Evolutionary conservation across 1,139 yeast species (phyloP).

Genomic region (Suhomyces bolitotheri): DNA sequence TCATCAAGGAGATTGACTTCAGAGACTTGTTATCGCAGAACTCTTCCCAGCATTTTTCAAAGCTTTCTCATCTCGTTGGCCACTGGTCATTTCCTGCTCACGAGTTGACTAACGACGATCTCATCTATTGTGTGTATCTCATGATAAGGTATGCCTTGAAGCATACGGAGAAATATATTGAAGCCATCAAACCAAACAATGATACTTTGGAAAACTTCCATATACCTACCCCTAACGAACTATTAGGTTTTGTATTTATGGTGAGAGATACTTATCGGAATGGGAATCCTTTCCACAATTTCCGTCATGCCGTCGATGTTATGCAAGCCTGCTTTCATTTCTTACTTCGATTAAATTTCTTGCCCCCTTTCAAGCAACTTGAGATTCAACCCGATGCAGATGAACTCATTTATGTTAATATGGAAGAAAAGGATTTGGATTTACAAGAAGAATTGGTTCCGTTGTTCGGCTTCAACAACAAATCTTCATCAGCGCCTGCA

Average conservation of each 20-base stretch:
- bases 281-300: conserved; percentile 91
- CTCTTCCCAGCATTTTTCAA: conserved; percentile 26
- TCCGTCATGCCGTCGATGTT: conserved; percentile 94
- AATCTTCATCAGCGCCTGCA: conserved; percentile 6
- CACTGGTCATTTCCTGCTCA: conserved; percentile 70
- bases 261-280: conserved; percentile 76
- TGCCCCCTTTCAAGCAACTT: conserved; percentile 44
- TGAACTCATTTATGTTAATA: conserved; percentile 20
- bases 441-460: conserved; percentile 11
- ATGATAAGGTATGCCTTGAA: conserved; percentile 54
- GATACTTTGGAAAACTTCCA: conserved; percentile 16
- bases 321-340: conserved; percentile 83
- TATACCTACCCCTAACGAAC: conserved; percentile 40
- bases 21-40: conserved; percentile 28
- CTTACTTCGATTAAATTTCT: conserved; percentile 48
- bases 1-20: conserved; percentile 45
- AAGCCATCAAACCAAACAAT: conserved; percentile 4
- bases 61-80: conserved; percentile 36
- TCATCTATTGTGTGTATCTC: conserved; percentile 58
- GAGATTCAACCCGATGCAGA: conserved; percentile 31
- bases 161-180: conserved; percentile 26
- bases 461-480: conserved; percentile 8
- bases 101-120: conserved; percentile 64
- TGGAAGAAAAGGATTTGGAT: conserved; percentile 9
- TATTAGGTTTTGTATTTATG: conserved; percentile 59